These are phyloP conservation scores for Cladophialophora chaetospira DNA, from an alignment of 2,329 filamentous ascomycete genomes.

Conservation along the genomic window DNA sequence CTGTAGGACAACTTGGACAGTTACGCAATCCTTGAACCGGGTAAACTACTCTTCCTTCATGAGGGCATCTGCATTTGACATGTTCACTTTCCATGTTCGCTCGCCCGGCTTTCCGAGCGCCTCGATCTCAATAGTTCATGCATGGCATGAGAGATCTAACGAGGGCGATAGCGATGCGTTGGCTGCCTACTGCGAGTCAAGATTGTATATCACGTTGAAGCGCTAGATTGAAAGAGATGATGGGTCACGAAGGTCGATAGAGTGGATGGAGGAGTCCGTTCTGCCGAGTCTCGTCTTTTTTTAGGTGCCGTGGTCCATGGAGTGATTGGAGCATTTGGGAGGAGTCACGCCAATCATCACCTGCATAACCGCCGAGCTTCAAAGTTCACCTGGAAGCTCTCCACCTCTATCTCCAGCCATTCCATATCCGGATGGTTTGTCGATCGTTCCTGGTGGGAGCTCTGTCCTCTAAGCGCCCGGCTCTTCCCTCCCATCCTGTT, in stretches of 20 bases:
- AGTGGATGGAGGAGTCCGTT: not conserved
- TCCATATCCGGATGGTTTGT: not conserved
- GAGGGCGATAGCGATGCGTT: not conserved
- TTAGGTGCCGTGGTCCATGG: not conserved
- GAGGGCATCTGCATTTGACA: not conserved
- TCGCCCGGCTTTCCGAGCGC: not conserved
- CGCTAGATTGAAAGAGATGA: slow-evolving; percentile 3
- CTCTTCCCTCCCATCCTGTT: not conserved
- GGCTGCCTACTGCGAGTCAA: not conserved
- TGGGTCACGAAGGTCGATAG: not conserved
- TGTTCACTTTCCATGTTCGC: not conserved
- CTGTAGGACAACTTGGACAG: not conserved
- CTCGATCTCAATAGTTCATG: slow-evolving; percentile 6
- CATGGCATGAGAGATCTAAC: not conserved
- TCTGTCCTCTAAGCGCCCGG: slow-evolving; percentile 24
- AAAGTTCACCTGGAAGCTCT: not conserved
- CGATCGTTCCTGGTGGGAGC: slow-evolving; percentile 5
- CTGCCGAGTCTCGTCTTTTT: slow-evolving; percentile 1
- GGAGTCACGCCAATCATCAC: slow-evolving; percentile 5
- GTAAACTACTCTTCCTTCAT: not conserved
- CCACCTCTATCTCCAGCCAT: not conserved
- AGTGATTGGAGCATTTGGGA: not conserved
- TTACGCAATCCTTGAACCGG: not conserved
- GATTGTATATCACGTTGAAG: not conserved
- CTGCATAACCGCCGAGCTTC: slow-evolving; percentile 10